phyloP scores from a whole-genome alignment of 495 filamentous ascomycete species.

The Penicillium manginii region DNA sequence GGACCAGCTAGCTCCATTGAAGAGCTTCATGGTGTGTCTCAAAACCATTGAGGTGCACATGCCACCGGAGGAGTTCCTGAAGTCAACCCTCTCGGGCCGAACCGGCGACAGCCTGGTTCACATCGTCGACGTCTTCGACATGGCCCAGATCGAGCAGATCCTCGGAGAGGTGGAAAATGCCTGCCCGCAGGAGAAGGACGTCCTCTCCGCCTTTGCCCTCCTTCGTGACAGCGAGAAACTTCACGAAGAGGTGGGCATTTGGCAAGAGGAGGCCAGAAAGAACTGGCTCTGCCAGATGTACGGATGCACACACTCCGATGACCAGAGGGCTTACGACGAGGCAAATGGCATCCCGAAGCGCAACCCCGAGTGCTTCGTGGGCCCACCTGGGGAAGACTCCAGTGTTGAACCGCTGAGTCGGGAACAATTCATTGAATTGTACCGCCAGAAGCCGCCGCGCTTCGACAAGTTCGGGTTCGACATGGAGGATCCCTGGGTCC shows the following conservation, averaged over 20 bases:
- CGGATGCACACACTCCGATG: background rate
- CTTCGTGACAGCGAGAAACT: background rate
- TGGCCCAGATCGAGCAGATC: background rate
- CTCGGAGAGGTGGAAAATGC: background rate
- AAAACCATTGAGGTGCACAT: background rate
- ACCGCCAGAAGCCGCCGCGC: background rate
- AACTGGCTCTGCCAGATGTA: background rate
- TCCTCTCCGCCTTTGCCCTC: background rate
- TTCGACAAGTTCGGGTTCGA: background rate
- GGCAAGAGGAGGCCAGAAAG: background rate
- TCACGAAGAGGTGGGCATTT: background rate
- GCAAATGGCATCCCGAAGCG: background rate
- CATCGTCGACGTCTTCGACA: background rate
- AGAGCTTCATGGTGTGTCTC: background rate
- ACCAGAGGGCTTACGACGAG: background rate
- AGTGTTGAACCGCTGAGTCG: background rate
- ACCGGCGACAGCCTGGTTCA: background rate
- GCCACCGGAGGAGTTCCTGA: background rate
- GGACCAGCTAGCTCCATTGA: background rate
- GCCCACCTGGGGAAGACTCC: background rate
- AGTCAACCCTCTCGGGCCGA: background rate
- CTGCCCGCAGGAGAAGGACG: too few species aligned
- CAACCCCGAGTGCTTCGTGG: background rate
- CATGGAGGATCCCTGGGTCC: background rate
- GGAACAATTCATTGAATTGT: background rate